phyloP scores from a whole-genome alignment of 2,329 filamentous ascomycete species.

The Aspergillus costaricaensis region DNA sequence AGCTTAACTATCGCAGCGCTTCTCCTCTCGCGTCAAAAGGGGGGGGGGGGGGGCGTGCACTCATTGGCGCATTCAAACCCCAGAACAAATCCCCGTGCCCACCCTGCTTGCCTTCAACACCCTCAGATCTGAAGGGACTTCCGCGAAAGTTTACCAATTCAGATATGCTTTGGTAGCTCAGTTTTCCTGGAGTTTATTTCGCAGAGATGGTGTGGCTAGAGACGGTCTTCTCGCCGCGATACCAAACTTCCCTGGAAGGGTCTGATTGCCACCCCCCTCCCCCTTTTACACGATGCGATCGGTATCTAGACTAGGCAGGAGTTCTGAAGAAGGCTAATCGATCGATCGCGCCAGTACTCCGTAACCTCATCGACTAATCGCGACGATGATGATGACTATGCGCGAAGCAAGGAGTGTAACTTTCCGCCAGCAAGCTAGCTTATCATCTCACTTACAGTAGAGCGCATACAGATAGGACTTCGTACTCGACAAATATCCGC shows the following conservation, averaged over 20 bases:
- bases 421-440: neutral
- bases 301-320: neutral
- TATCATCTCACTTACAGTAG: neutral
- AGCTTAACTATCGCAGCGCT: neutral
- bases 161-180: neutral
- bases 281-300: neutral
- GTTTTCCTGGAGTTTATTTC: neutral
- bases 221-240: neutral
- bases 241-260: neutral
- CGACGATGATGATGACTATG: neutral
- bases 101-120: neutral
- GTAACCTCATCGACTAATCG: neutral
- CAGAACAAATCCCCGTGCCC: neutral
- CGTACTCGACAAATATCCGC: neutral
- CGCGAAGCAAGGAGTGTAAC: constrained; percentile 4
- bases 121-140: neutral
- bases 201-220: neutral
- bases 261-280: too few species aligned
- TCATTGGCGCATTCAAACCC: neutral
- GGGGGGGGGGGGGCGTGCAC: neutral
- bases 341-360: neutral
- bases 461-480: neutral
- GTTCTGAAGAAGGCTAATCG: neutral
- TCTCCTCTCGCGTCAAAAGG: neutral
- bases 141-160: neutral